phyloP scores from a whole-genome alignment of 2,329 filamentous ascomycete species.

The Chaetomiaceae sp. region DNA sequence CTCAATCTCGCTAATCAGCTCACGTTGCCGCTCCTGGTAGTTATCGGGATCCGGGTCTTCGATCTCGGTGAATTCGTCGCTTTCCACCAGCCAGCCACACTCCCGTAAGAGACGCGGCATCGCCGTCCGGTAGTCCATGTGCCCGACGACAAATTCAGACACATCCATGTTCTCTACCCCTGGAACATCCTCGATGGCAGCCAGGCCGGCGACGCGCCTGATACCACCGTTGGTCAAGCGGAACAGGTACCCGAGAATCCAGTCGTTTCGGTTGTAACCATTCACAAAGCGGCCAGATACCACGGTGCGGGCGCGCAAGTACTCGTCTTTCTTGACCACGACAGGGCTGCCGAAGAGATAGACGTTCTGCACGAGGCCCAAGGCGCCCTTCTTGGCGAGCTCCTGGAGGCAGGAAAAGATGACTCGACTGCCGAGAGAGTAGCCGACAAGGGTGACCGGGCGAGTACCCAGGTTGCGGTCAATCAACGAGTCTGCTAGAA shows the following conservation, averaged over 20 bases:
- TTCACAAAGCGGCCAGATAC: constrained; percentile 93
- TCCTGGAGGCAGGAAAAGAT: constrained; percentile 91
- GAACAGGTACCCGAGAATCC: constrained; percentile 96
- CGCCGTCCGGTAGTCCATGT: constrained; percentile 92
- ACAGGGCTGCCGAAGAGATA: constrained; percentile 91
- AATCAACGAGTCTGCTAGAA: constrained; percentile 89
- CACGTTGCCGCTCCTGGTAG: constrained; percentile 78
- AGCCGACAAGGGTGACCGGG: constrained; percentile 89
- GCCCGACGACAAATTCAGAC: constrained; percentile 78
- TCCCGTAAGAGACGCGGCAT: constrained; percentile 86
- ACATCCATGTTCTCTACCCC: constrained; percentile 87
- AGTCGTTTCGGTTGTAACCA: constrained; percentile 90
- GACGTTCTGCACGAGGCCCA: constrained; percentile 88
- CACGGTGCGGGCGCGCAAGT: constrained; percentile 71
- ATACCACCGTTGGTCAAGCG: constrained; percentile 90
- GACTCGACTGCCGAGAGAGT: constrained; percentile 85
- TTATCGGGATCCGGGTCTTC: constrained; percentile 96
- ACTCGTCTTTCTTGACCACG: constrained; percentile 89
- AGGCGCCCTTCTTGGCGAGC: constrained; percentile 75
- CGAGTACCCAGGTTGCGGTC: constrained; percentile 87
- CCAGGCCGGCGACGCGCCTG: constrained; percentile 79
- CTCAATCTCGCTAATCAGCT: constrained; percentile 94
- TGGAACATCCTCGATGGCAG: constrained; percentile 67
- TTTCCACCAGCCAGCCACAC: constrained; percentile 86
- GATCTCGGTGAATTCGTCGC: constrained; percentile 92